Percentiles rank a stretch among this genome's conserved stretches.
phyloP scores from a whole-genome alignment of 176 grass and related monocot genomes.

The Luzula sylvatica region DNA sequence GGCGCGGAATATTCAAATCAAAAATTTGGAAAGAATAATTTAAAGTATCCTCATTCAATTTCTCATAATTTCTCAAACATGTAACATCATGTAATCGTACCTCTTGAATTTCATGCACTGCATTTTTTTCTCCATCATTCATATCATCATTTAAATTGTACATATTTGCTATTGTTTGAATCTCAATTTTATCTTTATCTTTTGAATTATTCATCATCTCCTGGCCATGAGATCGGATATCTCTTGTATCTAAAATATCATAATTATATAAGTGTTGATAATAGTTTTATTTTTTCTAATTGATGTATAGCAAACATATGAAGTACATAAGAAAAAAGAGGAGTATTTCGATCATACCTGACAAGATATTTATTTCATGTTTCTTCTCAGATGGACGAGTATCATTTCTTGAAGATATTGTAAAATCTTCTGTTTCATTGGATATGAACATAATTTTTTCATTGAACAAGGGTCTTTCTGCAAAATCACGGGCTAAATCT shows the following conservation, averaged over 20 bases:
- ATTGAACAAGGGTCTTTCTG: background rate
- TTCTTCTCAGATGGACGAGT: too few species aligned
- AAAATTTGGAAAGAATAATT: slow-evolving; percentile 16
- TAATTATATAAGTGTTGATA: too few species aligned
- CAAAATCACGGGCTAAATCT: background rate
- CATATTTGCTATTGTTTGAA: background rate
- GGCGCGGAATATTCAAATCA: slow-evolving; percentile 20
- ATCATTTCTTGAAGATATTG: too few species aligned
- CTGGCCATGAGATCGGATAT: too few species aligned
- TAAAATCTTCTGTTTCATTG: slow-evolving; percentile 2
- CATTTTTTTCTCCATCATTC: background rate
- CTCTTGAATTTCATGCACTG: background rate
- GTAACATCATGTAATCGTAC: background rate
- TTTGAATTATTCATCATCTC: too few species aligned
- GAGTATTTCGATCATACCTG: too few species aligned
- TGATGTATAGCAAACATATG: too few species aligned
- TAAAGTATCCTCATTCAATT: background rate
- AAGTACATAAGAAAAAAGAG: too few species aligned
- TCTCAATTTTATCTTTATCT: too few species aligned
- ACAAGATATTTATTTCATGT: too few species aligned
- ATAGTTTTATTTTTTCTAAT: too few species aligned
- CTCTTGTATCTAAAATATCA: too few species aligned
- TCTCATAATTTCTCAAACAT: background rate
- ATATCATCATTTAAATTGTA: background rate
- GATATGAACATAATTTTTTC: slow-evolving; percentile 6